Evolutionary conservation across 2,329 filamentous ascomycete species (phyloP).

Genomic region (Fonsecaea nubica): DNA sequence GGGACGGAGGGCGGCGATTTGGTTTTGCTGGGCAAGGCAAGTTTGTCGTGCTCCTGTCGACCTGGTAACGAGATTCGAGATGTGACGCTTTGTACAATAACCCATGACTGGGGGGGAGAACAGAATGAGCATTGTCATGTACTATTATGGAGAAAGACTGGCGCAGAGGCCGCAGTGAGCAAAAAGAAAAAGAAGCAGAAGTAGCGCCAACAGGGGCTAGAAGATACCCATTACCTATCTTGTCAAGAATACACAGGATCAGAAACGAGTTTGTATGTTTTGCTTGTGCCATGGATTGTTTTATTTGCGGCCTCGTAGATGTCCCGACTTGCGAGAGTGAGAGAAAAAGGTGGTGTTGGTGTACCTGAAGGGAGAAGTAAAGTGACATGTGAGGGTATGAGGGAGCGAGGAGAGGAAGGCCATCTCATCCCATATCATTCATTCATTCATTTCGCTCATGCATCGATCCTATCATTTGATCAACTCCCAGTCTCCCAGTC

Average conservation of each 20-base stretch:
- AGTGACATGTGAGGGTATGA: too few species aligned
- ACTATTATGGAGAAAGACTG: neutral
- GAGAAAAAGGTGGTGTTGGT: too few species aligned
- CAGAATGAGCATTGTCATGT: neutral
- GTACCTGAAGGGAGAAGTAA: too few species aligned
- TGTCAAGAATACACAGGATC: neutral
- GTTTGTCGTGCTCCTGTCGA: neutral
- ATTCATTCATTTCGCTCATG: too few species aligned
- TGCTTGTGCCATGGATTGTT: neutral
- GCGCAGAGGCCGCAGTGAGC: neutral
- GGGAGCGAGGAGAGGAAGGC: too few species aligned
- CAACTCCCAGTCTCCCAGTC: too few species aligned
- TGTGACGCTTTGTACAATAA: neutral
- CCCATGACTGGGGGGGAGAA: neutral
- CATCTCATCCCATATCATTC: too few species aligned
- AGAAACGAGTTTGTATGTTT: neutral
- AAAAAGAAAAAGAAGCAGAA: neutral
- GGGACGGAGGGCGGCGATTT: neutral
- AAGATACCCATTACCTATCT: neutral
- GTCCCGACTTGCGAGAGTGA: too few species aligned
- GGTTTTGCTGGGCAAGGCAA: slow-evolving; percentile 2
- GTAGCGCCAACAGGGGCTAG: neutral
- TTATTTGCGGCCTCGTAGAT: too few species aligned
- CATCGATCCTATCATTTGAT: too few species aligned
- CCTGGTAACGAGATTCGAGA: neutral